These are phyloP conservation scores for Fusarium poae DNA, from an alignment of 2,329 filamentous ascomycete genomes.

Conservation along the genomic window DNA sequence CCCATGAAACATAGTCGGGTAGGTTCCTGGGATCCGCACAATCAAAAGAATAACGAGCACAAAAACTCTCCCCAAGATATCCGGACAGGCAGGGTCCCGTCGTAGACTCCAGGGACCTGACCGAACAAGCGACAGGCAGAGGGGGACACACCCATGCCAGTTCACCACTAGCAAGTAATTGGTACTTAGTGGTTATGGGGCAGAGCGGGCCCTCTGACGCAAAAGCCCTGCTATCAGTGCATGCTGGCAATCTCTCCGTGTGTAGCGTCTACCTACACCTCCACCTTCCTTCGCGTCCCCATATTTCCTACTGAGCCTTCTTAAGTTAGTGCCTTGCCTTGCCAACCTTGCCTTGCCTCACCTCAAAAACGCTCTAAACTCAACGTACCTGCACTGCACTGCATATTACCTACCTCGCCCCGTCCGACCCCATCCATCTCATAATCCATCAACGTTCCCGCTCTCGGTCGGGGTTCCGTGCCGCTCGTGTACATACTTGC, in stretches of 20 bases:
- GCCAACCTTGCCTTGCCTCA: conserved; percentile 38
- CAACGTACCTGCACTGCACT: conserved; percentile 38
- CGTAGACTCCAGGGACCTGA: conserved; percentile 35
- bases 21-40: conserved; percentile 12
- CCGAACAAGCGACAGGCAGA: conserved; percentile 34
- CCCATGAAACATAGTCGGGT: conserved; percentile 7
- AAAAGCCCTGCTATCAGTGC: conserved; percentile 22
- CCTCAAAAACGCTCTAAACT: conserved; percentile 44
- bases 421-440: conserved; percentile 44
- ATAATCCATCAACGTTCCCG: conserved; percentile 42
- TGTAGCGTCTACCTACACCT: conserved; percentile 33
- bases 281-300: conserved; percentile 25
- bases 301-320: conserved; percentile 37
- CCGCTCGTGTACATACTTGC: conserved; percentile 41
- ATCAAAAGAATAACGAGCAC: conserved; percentile 14
- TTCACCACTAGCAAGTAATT: conserved; percentile 10
- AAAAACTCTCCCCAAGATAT: conserved; percentile 21
- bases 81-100: conserved; percentile 20
- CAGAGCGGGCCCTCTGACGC: conserved; percentile 12
- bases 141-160: conserved; percentile 8
- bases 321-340: conserved; percentile 39
- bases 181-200: conserved; percentile 25
- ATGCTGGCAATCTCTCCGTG: conserved; percentile 20
- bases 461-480: conserved; percentile 44
- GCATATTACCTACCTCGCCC: conserved; percentile 39